These are phyloP conservation scores for Phaeolepiota aurea DNA, from an alignment of 768 basidiomycete species.

Conservation along the genomic window DNA sequence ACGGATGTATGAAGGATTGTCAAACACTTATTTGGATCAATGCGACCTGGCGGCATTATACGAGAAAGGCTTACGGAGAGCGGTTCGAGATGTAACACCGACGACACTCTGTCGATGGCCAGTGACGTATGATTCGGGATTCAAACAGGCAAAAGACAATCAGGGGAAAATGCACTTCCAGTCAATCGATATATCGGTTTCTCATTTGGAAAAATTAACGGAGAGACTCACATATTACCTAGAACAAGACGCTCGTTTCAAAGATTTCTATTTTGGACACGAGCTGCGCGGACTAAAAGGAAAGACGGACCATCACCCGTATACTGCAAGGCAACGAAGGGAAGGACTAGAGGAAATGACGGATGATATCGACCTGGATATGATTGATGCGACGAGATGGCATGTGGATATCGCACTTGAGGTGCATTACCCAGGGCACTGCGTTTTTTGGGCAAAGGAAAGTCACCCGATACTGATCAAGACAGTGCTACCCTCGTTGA, in stretches of 20 bases:
- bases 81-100: background rate
- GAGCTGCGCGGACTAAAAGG: background rate
- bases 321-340: background rate
- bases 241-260: background rate
- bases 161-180: background rate
- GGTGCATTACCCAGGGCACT: background rate
- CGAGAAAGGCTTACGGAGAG: background rate
- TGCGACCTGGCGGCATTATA: background rate
- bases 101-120: background rate
- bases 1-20: background rate
- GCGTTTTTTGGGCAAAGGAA: background rate
- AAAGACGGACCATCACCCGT: background rate
- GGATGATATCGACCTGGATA: background rate
- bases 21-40: background rate
- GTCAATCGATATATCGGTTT: background rate
- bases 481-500: background rate
- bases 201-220: background rate
- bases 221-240: background rate
- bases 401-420: background rate
- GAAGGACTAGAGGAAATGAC: background rate
- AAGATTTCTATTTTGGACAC: background rate
- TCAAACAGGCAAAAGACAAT: background rate
- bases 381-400: background rate
- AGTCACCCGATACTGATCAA: background rate
- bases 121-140: background rate